Evolutionary conservation across 2,329 filamentous ascomycete genomes (phyloP).

Genomic region (Xylaria sp.): DNA sequence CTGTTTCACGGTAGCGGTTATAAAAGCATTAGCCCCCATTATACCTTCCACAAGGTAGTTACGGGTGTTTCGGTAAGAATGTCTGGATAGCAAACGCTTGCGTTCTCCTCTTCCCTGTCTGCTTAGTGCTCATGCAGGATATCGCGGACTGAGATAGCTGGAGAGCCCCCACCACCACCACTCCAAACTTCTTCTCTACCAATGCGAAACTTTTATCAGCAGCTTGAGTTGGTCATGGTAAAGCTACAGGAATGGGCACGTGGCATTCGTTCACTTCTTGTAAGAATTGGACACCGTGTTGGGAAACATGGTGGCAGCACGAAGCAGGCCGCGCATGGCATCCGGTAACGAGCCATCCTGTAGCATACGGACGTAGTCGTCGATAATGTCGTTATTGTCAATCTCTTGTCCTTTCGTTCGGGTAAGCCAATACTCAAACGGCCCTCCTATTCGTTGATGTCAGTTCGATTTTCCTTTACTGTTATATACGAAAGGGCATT

Average conservation of each 20-base stretch:
- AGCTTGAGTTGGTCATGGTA: too few relatives aligned
- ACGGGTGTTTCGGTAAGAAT: too few relatives aligned
- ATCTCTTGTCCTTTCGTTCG: slow-evolving; percentile 55
- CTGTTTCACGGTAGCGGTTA: neutral
- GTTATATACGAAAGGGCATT: neutral
- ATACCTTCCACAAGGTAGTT: too few relatives aligned
- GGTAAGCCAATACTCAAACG: slow-evolving; percentile 61
- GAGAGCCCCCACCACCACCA: neutral
- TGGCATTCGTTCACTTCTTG: slow-evolving; percentile 47
- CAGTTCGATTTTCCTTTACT: slow-evolving; percentile 7
- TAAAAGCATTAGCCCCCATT: neutral
- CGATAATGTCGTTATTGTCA: slow-evolving; percentile 50
- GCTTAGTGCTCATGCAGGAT: neutral
- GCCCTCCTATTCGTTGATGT: slow-evolving; percentile 50
- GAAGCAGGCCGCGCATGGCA: slow-evolving; percentile 50
- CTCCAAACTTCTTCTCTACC: neutral
- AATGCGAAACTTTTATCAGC: too few relatives aligned
- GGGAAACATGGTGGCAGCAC: slow-evolving; percentile 52
- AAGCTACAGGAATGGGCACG: too few relatives aligned
- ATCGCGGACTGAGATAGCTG: too few relatives aligned
- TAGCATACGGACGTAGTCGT: slow-evolving; percentile 52
- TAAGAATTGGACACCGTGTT: slow-evolving; percentile 41
- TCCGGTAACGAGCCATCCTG: slow-evolving; percentile 53
- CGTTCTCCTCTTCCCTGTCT: neutral
- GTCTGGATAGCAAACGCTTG: too few relatives aligned